Conservation (phyloP, 2,329 filamentous ascomycete species). For the Mollisiaceae sp. region DNA sequence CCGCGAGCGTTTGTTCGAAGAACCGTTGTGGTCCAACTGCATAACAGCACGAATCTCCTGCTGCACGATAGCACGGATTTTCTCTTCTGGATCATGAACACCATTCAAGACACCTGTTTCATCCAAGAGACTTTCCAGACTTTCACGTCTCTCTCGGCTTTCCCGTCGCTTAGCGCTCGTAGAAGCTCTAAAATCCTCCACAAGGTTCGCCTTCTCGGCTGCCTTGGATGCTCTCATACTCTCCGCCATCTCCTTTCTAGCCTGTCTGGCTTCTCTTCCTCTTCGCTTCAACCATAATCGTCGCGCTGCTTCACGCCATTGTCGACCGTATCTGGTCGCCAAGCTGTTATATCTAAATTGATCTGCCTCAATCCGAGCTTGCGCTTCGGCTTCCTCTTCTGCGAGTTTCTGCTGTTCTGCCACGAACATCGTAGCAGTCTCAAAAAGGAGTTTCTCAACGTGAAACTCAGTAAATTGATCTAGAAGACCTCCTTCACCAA, state of each 20-base stretch:
- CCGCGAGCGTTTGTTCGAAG: slow-evolving; percentile 30
- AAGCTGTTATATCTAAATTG: slow-evolving; percentile 38
- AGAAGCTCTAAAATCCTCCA: slow-evolving; percentile 42
- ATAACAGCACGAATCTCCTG: slow-evolving; percentile 32
- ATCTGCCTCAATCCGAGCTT: slow-evolving; percentile 32
- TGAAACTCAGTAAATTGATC: slow-evolving; percentile 40
- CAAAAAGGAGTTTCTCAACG: slow-evolving; percentile 33
- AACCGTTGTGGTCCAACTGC: slow-evolving; percentile 16
- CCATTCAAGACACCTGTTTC: slow-evolving; percentile 36
- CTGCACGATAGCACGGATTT: slow-evolving; percentile 32
- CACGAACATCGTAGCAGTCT: slow-evolving; percentile 25
- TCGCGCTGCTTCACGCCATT: slow-evolving; percentile 38
- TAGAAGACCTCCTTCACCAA: slow-evolving; percentile 41
- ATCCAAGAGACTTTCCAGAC: slow-evolving; percentile 38
- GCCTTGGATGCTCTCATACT: slow-evolving; percentile 34
- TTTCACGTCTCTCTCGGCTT: slow-evolving; percentile 19
- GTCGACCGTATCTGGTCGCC: slow-evolving; percentile 39
- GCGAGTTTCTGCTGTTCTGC: slow-evolving; percentile 31
- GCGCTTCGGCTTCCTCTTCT: slow-evolving; percentile 31
- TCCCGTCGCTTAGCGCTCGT: slow-evolving; percentile 25
- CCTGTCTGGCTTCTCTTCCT: slow-evolving; percentile 39
- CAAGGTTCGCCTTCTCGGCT: slow-evolving; percentile 35
- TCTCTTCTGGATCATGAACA: slow-evolving; percentile 31
- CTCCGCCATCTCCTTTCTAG: slow-evolving; percentile 39
- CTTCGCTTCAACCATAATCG: slow-evolving; percentile 35